phyloP scores from a whole-genome alignment of 164 flowering plant species.

The Echeveria elegans region DNA sequence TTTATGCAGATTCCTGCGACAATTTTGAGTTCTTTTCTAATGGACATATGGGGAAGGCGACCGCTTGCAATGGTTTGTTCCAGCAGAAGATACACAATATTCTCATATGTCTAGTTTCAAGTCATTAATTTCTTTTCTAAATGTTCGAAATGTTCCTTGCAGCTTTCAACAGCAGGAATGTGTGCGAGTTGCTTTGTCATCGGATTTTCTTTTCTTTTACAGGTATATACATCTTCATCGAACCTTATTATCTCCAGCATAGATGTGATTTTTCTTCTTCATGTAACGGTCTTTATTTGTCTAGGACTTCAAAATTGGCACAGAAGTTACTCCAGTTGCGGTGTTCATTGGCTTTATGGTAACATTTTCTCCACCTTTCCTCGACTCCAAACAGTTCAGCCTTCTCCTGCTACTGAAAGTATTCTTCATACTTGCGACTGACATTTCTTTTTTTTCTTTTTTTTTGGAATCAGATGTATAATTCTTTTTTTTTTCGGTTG shows the following conservation, averaged over 20 bases:
- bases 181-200: slow-evolving; percentile 21
- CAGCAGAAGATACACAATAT: background rate
- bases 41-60: slow-evolving; percentile 31
- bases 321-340: slow-evolving; percentile 14
- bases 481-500: slow-evolving; percentile 11
- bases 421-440: background rate
- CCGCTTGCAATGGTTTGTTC: slow-evolving; percentile 30
- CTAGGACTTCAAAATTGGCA: slow-evolving; percentile 6
- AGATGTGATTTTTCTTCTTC: background rate
- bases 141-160: background rate
- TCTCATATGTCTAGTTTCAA: background rate
- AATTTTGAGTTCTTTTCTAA: slow-evolving; percentile 14
- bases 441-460: background rate
- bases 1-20: slow-evolving; percentile 22
- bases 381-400: background rate
- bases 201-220: slow-evolving; percentile 25
- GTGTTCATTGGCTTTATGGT: slow-evolving; percentile 19
- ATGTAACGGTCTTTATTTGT: background rate
- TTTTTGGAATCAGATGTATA: slow-evolving; percentile 10
- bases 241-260: background rate
- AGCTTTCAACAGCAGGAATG: slow-evolving; percentile 29
- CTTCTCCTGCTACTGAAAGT: background rate
- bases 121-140: background rate
- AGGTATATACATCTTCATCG: slow-evolving; percentile 25
- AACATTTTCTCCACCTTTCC: background rate